Evolutionary conservation across 352 stramenopile species (phyloP).

Genomic region (Phytophthora pseudosyringae): DNA sequence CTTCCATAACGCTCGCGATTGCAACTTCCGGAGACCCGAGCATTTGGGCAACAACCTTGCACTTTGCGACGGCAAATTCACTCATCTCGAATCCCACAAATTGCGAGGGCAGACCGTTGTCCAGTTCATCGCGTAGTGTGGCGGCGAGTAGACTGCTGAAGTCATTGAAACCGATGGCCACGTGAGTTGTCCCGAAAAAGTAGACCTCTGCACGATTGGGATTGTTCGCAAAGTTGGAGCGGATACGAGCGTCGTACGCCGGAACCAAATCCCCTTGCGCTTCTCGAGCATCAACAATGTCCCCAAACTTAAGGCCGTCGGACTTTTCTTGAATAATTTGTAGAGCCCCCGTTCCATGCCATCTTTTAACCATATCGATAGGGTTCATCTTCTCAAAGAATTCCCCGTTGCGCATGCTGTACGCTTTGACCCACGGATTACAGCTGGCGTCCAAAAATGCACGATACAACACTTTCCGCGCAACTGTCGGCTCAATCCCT

Average conservation of each 20-base stretch:
- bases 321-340: not conserved
- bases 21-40: no score
- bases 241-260: not conserved
- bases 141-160: no score
- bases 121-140: no score
- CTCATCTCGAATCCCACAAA: no score
- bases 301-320: not conserved
- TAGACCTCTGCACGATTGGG: slow-evolving; percentile 5
- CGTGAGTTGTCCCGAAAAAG: not conserved
- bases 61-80: no score
- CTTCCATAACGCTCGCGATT: no score
- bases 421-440: not conserved
- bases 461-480: not conserved
- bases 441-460: not conserved
- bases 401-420: not conserved
- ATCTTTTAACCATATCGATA: not conserved
- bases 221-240: slow-evolving; percentile 6
- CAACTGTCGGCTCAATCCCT: no score
- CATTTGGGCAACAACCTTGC: no score
- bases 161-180: no score
- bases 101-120: no score
- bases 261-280: not conserved
- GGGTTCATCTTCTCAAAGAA: not conserved
- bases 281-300: slow-evolving; percentile 5
- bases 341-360: not conserved